Percentiles rank a stretch among this genome's conserved stretches.
phyloP scores from a whole-genome alignment of 1,139 yeast species.

The Meyerozyma sp. region DNA sequence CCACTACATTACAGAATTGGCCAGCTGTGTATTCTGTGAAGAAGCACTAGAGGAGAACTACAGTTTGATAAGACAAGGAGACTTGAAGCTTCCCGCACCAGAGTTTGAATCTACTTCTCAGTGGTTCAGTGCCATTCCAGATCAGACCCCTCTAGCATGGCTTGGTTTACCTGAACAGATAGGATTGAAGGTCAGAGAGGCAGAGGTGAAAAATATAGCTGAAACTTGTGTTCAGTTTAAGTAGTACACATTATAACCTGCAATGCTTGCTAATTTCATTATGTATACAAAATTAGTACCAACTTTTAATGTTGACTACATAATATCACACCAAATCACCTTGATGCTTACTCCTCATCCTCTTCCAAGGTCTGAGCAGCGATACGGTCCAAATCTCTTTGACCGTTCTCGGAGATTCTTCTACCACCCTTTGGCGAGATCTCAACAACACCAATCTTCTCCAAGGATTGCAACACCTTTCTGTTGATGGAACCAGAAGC shows the following conservation, averaged over 20 bases:
- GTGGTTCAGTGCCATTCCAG: constrained; percentile 58
- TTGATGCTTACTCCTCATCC: constrained; percentile 51
- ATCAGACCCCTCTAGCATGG: constrained; percentile 59
- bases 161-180: constrained; percentile 48
- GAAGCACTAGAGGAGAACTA: constrained; percentile 10
- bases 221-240: constrained; percentile 5
- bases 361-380: constrained; percentile 94
- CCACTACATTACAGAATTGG: constrained; percentile 18
- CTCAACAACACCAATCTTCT: constrained; percentile 97
- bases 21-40: constrained; percentile 24
- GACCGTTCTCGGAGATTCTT: constrained; percentile 99
- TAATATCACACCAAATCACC: constrained; percentile 1
- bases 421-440: constrained; percentile 98
- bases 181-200: constrained; percentile 20
- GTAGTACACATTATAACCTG: not conserved
- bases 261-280: constrained; percentile 2
- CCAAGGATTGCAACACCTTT: constrained; percentile 95
- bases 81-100: constrained; percentile 40
- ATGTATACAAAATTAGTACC: constrained; percentile 2
- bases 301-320: constrained; percentile 1
- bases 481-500: constrained; percentile 99
- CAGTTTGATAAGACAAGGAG: constrained; percentile 6
- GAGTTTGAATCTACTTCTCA: constrained; percentile 1
- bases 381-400: constrained; percentile 99
- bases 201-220: constrained; percentile 15